Evolutionary conservation across 1,139 yeast species (phyloP).

Genomic region (Kodamaea plutei): DNA sequence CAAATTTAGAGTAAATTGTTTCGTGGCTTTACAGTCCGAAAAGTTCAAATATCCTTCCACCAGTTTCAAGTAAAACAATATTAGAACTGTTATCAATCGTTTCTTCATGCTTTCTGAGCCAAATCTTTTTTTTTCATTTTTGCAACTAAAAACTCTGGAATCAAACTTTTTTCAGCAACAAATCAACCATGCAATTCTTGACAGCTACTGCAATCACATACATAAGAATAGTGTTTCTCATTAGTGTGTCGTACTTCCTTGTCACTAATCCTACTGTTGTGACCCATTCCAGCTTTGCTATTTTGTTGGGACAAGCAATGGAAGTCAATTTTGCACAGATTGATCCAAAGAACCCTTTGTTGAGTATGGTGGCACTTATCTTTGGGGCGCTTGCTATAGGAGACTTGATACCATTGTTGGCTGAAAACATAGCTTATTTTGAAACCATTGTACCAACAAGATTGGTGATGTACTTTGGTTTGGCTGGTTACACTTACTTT

Average conservation of each 20-base stretch:
- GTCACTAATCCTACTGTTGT: constrained; percentile 39
- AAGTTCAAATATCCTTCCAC: too few relatives aligned
- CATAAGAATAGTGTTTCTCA: constrained; percentile 44
- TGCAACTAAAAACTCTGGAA: too few relatives aligned
- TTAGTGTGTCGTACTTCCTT: constrained; percentile 40
- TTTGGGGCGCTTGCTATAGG: constrained; percentile 41
- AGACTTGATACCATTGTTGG: constrained; percentile 58
- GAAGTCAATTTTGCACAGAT: constrained; percentile 35
- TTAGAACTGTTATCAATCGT: too few relatives aligned
- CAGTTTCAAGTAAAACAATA: too few relatives aligned
- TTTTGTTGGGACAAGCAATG: constrained; percentile 57
- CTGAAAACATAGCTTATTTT: constrained; percentile 53
- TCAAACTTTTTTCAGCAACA: too few relatives aligned
- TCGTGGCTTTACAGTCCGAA: too few relatives aligned
- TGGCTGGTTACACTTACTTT: constrained; percentile 45
- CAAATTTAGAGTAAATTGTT: constrained; percentile 11
- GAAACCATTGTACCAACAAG: constrained; percentile 69
- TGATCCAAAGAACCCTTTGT: constrained; percentile 45
- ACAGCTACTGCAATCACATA: constrained; percentile 50
- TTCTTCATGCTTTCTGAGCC: too few relatives aligned
- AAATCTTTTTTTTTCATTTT: too few relatives aligned
- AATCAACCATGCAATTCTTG: constrained; percentile 48
- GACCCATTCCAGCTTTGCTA: constrained; percentile 45
- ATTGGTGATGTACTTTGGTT: constrained; percentile 49
- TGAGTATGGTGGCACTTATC: constrained; percentile 48